These are phyloP conservation scores for Melaleuca alternifolia DNA, from an alignment of 345 rosid genomes.

Conservation along the genomic window DNA sequence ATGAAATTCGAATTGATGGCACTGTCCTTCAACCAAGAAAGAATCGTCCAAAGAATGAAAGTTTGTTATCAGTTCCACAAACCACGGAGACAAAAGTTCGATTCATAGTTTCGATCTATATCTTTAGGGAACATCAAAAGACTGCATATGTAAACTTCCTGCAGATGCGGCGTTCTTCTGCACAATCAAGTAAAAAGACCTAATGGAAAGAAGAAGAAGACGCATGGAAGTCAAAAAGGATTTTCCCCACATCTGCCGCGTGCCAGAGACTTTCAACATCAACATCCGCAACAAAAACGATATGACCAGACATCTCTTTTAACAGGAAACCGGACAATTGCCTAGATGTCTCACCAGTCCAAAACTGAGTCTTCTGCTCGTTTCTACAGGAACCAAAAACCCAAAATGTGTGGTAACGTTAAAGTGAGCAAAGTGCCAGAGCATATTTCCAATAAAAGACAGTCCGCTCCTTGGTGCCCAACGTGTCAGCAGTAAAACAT, in stretches of 20 bases:
- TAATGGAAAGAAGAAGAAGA: not conserved
- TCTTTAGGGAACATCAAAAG: not conserved
- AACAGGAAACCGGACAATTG: not conserved
- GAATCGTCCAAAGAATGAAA: not conserved
- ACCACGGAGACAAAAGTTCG: too few relatives aligned
- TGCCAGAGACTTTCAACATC: not conserved
- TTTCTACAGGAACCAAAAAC: not conserved
- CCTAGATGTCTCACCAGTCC: not conserved
- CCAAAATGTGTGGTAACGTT: not conserved
- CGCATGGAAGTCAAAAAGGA: too few relatives aligned
- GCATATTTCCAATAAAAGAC: not conserved
- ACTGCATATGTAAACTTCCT: not conserved
- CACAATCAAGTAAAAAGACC: not conserved
- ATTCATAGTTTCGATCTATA: too few relatives aligned
- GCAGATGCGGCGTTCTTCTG: not conserved
- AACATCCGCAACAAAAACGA: not conserved
- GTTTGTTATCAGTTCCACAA: not conserved
- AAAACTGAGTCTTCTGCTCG: not conserved
- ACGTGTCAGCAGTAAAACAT: conserved; percentile 45
- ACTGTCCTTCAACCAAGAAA: not conserved
- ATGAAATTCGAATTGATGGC: not conserved
- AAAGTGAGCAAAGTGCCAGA: not conserved
- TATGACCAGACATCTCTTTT: not conserved
- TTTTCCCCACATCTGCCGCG: not conserved
- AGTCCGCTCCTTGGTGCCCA: not conserved